Conservation (phyloP, 2,329 filamentous ascomycete genomes). For the Fusarium sp. region DNA sequence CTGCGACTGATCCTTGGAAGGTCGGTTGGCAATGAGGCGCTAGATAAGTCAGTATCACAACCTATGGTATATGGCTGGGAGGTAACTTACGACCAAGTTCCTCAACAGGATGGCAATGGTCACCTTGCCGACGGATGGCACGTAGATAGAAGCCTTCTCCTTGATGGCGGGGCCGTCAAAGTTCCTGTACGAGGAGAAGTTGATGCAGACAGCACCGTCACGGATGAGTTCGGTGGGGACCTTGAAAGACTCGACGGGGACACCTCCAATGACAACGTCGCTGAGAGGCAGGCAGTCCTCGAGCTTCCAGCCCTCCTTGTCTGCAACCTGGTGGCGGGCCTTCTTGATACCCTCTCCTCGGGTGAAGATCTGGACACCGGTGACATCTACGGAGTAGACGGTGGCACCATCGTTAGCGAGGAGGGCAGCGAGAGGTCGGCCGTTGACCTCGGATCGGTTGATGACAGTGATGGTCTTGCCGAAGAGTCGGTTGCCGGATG, state of each 20-base stretch:
- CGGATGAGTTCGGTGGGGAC: slow-evolving; percentile 85
- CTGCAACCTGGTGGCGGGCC: slow-evolving; percentile 85
- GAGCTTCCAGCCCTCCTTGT: slow-evolving; percentile 83
- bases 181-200: slow-evolving; percentile 96
- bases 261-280: slow-evolving; percentile 94
- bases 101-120: slow-evolving; percentile 92
- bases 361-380: slow-evolving; percentile 91
- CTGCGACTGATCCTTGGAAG: slow-evolving; percentile 54
- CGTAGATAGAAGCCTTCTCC: slow-evolving; percentile 96
- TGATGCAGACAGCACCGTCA: slow-evolving; percentile 97
- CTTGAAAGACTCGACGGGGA: slow-evolving; percentile 90
- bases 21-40: slow-evolving; percentile 66
- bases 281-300: slow-evolving; percentile 87
- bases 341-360: slow-evolving; percentile 89
- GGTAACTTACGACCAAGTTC: slow-evolving; percentile 81
- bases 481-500: slow-evolving; percentile 91
- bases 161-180: slow-evolving; percentile 88
- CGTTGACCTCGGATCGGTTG: slow-evolving; percentile 96
- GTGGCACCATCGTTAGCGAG: slow-evolving; percentile 96
- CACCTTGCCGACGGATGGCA: slow-evolving; percentile 96
- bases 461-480: slow-evolving; percentile 96
- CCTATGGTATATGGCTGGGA: not conserved
- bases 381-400: slow-evolving; percentile 95
- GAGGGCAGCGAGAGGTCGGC: slow-evolving; percentile 89
- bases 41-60: slow-evolving; percentile 49